These are phyloP conservation scores for Boletus insuetus DNA, from an alignment of 768 basidiomycete genomes.

Conservation along the genomic window DNA sequence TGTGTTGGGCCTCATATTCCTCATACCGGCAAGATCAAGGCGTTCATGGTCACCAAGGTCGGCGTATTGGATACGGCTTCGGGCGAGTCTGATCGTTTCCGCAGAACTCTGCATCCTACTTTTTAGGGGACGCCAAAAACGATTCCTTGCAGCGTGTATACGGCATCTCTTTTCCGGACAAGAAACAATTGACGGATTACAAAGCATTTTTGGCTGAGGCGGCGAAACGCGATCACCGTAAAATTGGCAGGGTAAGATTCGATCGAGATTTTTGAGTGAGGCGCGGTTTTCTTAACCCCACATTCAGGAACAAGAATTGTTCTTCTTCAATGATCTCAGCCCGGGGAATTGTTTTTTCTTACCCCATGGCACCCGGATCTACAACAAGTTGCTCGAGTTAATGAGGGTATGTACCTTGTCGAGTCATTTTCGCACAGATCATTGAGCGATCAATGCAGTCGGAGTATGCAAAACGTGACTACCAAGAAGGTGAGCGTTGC, in stretches of 20 bases:
- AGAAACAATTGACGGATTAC: slow-evolving; percentile 92
- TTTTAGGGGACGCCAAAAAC: slow-evolving; percentile 90
- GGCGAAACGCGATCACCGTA: slow-evolving; percentile 95
- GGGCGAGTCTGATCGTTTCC: neutral
- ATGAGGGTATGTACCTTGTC: slow-evolving; percentile 65
- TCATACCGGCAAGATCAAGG: slow-evolving; percentile 96
- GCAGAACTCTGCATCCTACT: slow-evolving; percentile 96
- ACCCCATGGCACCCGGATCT: slow-evolving; percentile 95
- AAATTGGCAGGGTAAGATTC: slow-evolving; percentile 75
- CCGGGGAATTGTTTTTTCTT: slow-evolving; percentile 97
- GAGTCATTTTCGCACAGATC: neutral
- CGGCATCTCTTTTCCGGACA: slow-evolving; percentile 98
- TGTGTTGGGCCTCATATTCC: slow-evolving; percentile 98
- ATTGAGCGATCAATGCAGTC: slow-evolving; percentile 40
- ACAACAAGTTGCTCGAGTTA: slow-evolving; percentile 88
- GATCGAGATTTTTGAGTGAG: neutral
- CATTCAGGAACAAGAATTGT: slow-evolving; percentile 86
- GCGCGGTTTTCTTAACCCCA: neutral
- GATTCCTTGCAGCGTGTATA: slow-evolving; percentile 96
- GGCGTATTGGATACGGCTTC: neutral
- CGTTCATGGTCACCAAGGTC: slow-evolving; percentile 95
- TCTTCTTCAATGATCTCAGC: slow-evolving; percentile 97
- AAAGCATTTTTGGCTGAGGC: slow-evolving; percentile 96
- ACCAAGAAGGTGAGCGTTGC: slow-evolving; percentile 71
- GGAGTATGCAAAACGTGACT: slow-evolving; percentile 94